Conservation (phyloP, 2,329 filamentous ascomycete species). For the Cercospora zeina region DNA sequence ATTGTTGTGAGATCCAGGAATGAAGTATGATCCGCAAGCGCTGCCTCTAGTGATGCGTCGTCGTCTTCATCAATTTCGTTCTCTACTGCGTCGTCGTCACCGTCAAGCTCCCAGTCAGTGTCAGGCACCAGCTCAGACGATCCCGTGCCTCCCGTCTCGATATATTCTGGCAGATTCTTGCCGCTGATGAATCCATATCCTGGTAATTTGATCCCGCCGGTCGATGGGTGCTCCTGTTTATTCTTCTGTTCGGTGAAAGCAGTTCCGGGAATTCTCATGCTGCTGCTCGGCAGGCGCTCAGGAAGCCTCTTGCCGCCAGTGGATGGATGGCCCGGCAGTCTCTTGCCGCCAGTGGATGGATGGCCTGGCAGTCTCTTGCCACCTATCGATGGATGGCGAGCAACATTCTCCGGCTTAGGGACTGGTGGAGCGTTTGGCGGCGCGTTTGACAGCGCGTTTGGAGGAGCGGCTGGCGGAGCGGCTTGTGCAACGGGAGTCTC, state of each 20-base stretch:
- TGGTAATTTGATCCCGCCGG: background rate
- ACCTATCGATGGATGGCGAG: background rate
- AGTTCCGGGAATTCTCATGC: background rate
- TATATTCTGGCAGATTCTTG: background rate
- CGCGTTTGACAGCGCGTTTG: no score
- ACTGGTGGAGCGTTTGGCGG: no score
- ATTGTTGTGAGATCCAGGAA: background rate
- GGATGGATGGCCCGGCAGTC: background rate
- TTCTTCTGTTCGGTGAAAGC: background rate
- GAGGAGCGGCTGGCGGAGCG: no score
- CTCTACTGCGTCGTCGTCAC: background rate
- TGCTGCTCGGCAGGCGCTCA: background rate
- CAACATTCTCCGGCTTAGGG: background rate
- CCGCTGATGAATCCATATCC: background rate
- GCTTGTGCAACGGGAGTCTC: no score
- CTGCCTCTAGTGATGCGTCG: background rate
- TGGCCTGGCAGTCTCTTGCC: background rate
- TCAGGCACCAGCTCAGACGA: background rate
- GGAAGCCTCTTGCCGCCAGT: background rate
- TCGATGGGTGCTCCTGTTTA: background rate
- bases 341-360: background rate
- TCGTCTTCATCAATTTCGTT: background rate
- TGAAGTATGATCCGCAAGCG: background rate
- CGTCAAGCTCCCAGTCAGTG: background rate
- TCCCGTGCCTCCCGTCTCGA: background rate